Base-by-base conservation (phyloP, 495 filamentous ascomycete species). In the Bathelium albidoporum region DNA sequence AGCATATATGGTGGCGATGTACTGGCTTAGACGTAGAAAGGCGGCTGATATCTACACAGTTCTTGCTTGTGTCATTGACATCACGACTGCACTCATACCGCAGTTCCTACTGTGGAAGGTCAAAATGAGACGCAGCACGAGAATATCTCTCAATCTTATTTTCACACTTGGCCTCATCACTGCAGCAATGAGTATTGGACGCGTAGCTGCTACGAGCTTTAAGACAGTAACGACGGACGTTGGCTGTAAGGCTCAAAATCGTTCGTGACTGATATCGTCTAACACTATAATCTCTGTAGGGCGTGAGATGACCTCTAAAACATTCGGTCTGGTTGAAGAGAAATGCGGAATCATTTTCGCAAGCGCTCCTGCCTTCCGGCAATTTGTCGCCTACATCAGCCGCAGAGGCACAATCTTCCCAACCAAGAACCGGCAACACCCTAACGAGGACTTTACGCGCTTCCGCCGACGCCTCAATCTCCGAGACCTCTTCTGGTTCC, bases 21-120 rank as follows among this genome's bases (percentile, higher is more conserved):
- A 20, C 49, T 55, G 29, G 22, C 49, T 55, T 28, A 2, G 0
- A 29, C 24, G 29, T 9, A 29, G 22, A 16, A 29, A 26, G 10
- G 20, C 22, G 24, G 11, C 49, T 55, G 49, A 55, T 29, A 28
- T 28, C 22, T 9, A 28, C 24, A 10, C 16, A 55, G 49, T 9
- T 16, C 49, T 55, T 55, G 20, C 49, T 26, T 55, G 49, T 55
- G 24, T 55, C 24, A 55, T 55, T 29, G 49, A 55, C 24, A 55
- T 55, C 49, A 10, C 49, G 49, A 55, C 49, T 29, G 49, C 49
- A 55, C 26, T 55, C 49, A 55, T 55, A 55, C 49, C 49, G 29
- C 49, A 55, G 24, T 55, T 55, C 5, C 49, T 55, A 9, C 29
- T 55, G 24, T 55, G 49, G 49, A 55, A 55, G 24, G 24, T 55